Evolutionary conservation across 1,284 basidiomycete species (phyloP).

Genomic region (Mycena sp.): DNA sequence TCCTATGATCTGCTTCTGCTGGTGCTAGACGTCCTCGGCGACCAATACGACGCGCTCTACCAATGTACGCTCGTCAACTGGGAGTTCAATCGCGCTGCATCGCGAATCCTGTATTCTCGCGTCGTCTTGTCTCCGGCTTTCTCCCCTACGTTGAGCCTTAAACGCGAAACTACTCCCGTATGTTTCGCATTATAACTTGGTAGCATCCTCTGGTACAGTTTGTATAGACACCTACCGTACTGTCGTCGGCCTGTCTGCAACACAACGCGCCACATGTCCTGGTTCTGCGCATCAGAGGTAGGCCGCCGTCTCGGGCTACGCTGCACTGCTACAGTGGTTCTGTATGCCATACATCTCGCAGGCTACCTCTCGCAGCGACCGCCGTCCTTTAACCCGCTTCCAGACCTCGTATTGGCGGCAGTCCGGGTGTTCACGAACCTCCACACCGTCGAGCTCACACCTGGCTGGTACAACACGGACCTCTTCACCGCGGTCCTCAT

Average conservation of each 20-base stretch:
- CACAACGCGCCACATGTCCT: constrained; percentile 51
- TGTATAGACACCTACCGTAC: constrained; percentile 9
- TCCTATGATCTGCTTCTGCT: constrained; percentile 51
- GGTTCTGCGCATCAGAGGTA: constrained; percentile 55
- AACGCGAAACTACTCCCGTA: no score
- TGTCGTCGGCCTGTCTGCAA: constrained; percentile 52
- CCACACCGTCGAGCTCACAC: constrained; percentile 48
- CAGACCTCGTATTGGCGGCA: constrained; percentile 42
- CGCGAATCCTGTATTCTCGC: constrained; percentile 52
- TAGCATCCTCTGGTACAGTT: constrained; percentile 29
- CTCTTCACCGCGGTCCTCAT: constrained; percentile 47
- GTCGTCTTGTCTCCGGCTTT: constrained; percentile 52
- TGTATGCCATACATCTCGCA: constrained; percentile 29
- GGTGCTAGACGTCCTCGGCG: constrained; percentile 43
- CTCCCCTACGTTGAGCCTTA: constrained; percentile 35
- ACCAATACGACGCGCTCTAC: constrained; percentile 47
- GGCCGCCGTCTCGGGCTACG: constrained; percentile 12
- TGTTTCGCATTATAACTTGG: constrained; percentile 44
- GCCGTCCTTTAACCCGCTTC: constrained; percentile 45
- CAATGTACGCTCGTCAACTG: constrained; percentile 54
- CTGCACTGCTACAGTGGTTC: neutral
- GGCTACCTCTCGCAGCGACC: constrained; percentile 51
- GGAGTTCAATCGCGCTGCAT: constrained; percentile 51
- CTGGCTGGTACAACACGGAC: constrained; percentile 47
- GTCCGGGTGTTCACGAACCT: constrained; percentile 52